Evolutionary conservation across 495 filamentous ascomycete genomes (phyloP), one percentile per base, ranked within the genome.

Genomic region (Alectoria sarmentosa): DNA sequence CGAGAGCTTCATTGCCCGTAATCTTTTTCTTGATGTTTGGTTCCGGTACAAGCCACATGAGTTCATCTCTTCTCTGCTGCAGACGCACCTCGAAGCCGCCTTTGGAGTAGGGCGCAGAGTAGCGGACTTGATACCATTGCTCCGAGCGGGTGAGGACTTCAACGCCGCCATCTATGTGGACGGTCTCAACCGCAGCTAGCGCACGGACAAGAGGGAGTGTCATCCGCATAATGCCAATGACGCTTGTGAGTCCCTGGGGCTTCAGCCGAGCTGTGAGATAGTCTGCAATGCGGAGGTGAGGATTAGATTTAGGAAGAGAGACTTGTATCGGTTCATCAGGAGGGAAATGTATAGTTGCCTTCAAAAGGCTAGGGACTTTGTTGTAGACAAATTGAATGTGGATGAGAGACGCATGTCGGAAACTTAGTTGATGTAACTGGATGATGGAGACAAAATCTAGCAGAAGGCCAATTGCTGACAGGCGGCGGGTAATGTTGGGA

Each of bases 211-310:
- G 73, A 0, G 90, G 85, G 14, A 94, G 78, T 1, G 90, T 93
- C 23, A 84, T 71, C 1, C 76, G 69, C 37, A 92, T 78, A 38
- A 81, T 66, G 14, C 72, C 76, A 28, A 84, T 76, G 38, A 88
- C 81, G 11, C 73, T 71, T 62, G 83, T 76, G 36, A 92, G 75
- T 15, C 84, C 82, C 2, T 72, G 63, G n/a, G 79, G 67, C 7
- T 77, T 77, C 44, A 94, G 74, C 44, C 83, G 76, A 23, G 76
- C 76, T 10, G 80, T 82, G 17, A 97, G 77, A 37, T 82, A 76
- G 61, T 88, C 84, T 42, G 83, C 76, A 26, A 92, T 85, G 21
- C 88, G 84, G 54, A 88, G 78, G 71, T 96, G 92, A 0, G 92
- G 92, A 66, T 91, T 96, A 19, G 78, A 78, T 28, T 71, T 70